Conservation (phyloP, 108 stramenopile genomes). For the Cyclotella kingstonii region DNA sequence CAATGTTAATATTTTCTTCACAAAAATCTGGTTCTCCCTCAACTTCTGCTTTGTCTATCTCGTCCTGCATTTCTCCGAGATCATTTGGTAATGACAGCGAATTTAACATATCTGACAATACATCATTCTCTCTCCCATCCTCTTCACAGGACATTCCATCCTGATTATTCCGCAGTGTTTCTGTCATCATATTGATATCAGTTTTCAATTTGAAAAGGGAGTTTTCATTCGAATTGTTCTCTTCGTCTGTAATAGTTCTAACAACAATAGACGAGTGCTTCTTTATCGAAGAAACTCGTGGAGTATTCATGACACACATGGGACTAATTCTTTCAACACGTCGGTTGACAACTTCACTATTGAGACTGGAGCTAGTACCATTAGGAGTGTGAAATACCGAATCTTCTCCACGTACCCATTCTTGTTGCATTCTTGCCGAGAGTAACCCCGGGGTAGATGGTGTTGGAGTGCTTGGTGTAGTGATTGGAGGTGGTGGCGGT, state of each 20-base stretch:
- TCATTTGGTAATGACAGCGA: too few species aligned
- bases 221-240: neutral
- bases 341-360: neutral
- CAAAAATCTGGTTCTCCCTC: too few species aligned
- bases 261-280: neutral
- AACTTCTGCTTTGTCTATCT: too few species aligned
- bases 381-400: slow-evolving; percentile 12
- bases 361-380: neutral
- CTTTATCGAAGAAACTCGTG: slow-evolving; percentile 10
- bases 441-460: slow-evolving; percentile 29
- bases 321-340: slow-evolving; percentile 17
- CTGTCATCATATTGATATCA: too few species aligned
- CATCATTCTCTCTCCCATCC: too few species aligned
- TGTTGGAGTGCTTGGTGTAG: neutral
- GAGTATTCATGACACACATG: slow-evolving; percentile 45
- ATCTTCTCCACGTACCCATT: slow-evolving; percentile 36
- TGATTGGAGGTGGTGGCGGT: too few species aligned
- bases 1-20: too few species aligned
- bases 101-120: too few species aligned
- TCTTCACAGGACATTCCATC: neutral
- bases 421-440: slow-evolving; percentile 45
- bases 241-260: neutral
- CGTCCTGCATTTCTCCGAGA: too few species aligned
- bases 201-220: too few species aligned
- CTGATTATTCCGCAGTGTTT: neutral